phyloP scores from a whole-genome alignment of 73 alveolate genomes.

The Effrenium voratum region DNA sequence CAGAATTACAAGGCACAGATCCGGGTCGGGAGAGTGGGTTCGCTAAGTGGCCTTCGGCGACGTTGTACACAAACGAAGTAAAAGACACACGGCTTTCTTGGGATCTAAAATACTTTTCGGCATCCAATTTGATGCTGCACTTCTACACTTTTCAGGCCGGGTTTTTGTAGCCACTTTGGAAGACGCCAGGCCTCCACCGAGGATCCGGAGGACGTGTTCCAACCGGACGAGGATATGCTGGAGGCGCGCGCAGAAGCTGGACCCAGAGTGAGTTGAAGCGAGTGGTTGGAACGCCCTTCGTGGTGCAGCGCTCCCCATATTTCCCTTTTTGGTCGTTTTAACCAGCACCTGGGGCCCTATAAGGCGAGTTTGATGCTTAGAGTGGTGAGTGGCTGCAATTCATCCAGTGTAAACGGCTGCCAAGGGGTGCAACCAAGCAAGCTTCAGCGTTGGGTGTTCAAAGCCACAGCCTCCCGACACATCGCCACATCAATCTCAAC shows the following conservation, averaged over 20 bases:
- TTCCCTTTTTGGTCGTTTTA: no score
- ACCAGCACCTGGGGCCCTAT: no score
- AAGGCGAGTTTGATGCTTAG: no score
- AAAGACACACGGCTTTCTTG: not conserved
- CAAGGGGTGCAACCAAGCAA: no score
- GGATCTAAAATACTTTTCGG: not conserved
- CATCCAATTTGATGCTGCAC: not conserved
- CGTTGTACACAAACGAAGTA: no score
- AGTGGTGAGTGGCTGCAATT: no score
- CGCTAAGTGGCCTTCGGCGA: not conserved
- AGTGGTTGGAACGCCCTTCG: no score
- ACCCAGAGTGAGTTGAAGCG: no score
- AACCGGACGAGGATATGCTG: conserved; percentile 79
- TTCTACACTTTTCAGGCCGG: not conserved
- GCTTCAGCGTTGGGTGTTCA: no score
- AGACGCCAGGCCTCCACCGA: conserved; percentile 71
- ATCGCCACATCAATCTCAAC: not conserved
- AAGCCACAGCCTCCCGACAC: not conserved
- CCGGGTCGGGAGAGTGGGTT: not conserved
- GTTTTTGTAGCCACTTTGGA: not conserved
- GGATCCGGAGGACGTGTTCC: conserved; percentile 91
- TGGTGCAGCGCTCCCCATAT: no score
- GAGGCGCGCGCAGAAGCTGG: no score
- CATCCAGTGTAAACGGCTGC: no score
- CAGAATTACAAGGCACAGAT: conserved; percentile 55